Conservation (phyloP, 2,329 filamentous ascomycete species). For the Botrytis deweyae region DNA sequence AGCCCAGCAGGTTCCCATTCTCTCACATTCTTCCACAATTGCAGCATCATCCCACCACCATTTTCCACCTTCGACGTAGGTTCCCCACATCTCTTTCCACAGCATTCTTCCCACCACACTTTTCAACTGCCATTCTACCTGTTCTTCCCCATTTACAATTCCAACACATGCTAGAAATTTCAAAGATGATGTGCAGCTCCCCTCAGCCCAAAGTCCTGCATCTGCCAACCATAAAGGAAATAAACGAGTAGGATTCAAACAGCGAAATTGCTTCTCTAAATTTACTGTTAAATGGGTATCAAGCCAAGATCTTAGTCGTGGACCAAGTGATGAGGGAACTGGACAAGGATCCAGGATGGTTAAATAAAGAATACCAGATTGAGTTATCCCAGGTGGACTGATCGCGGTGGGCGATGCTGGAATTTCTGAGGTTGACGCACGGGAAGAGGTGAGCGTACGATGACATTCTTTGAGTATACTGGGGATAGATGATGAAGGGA, state of each 20-base stretch:
- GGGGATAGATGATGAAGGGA: constrained; percentile 57
- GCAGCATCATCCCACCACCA: constrained; percentile 64
- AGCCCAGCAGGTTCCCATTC: constrained; percentile 57
- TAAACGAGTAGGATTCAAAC: constrained; percentile 56
- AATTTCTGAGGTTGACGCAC: neutral
- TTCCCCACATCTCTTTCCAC: constrained; percentile 62
- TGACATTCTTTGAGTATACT: constrained; percentile 56
- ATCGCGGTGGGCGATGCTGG: neutral
- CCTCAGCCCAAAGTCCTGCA: constrained; percentile 49
- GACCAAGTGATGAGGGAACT: constrained; percentile 54
- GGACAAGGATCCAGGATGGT: constrained; percentile 64
- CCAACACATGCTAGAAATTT: constrained; percentile 31
- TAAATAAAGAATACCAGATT: constrained; percentile 54
- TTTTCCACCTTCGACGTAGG: constrained; percentile 37
- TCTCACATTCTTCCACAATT: constrained; percentile 55
- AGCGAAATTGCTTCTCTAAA: constrained; percentile 58
- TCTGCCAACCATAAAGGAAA: constrained; percentile 60
- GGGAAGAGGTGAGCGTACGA: constrained; percentile 49
- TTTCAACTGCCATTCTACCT: constrained; percentile 46
- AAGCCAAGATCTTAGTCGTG: constrained; percentile 58
- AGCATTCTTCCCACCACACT: constrained; percentile 55
- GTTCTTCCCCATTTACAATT: constrained; percentile 29
- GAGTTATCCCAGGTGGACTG: neutral
- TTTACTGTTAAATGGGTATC: constrained; percentile 60
- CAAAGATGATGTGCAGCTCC: constrained; percentile 31